Percentiles rank a stretch among this genome's conserved stretches.
Conservation (phyloP, 768 basidiomycete species). For the Mrakia frigida region DNA sequence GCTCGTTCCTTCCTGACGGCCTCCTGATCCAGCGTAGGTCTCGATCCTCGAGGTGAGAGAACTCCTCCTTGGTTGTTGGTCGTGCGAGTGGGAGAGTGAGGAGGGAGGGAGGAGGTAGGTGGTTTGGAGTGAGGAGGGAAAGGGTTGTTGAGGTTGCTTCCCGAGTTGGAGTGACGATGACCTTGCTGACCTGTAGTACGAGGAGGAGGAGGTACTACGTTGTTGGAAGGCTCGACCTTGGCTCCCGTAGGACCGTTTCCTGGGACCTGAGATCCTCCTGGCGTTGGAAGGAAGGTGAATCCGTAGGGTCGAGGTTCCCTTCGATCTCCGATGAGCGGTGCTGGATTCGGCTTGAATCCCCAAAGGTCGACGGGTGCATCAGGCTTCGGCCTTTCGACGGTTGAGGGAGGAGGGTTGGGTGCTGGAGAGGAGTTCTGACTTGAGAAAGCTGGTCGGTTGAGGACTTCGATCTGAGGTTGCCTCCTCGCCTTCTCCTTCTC, state of each 20-base stretch:
- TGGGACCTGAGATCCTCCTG: background rate
- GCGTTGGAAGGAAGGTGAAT: conserved; percentile 13
- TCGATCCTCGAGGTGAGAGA: conserved; percentile 7
- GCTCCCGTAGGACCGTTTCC: background rate
- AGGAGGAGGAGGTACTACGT: background rate
- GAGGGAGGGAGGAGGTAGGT: background rate
- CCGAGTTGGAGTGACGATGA: background rate
- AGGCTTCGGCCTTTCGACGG: background rate
- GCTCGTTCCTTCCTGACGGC: background rate
- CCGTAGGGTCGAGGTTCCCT: conserved; percentile 28
- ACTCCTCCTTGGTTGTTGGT: background rate
- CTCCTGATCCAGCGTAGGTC: background rate
- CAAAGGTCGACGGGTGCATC: background rate
- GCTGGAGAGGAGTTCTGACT: background rate
- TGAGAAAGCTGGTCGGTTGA: conserved; percentile 25
- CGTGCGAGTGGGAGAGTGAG: background rate
- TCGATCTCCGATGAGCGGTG: conserved; percentile 5
- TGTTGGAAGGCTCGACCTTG: background rate
- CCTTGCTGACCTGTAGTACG: conserved; percentile 1
- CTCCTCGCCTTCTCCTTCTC: conserved; percentile 23
- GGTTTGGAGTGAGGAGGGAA: conserved; percentile 21
- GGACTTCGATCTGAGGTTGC: conserved; percentile 29
- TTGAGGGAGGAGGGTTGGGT: background rate
- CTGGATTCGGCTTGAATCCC: background rate
- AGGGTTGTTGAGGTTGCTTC: conserved; percentile 2